Percentiles rank a stretch among this genome's conserved stretches.
Evolutionary conservation across 495 filamentous ascomycete species (phyloP).

Genomic region (Endocarpon pusillum): DNA sequence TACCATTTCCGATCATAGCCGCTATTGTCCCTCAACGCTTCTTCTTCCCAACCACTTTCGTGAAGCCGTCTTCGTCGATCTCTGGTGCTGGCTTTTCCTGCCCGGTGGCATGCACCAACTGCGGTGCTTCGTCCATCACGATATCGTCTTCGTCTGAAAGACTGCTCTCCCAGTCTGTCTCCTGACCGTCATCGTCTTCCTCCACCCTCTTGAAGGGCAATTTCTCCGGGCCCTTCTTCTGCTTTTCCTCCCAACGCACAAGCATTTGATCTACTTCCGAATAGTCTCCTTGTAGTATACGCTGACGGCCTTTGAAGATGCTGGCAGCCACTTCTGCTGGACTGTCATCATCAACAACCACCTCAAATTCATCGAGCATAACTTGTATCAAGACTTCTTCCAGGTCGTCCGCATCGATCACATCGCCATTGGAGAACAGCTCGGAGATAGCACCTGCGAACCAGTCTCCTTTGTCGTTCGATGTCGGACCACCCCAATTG

Average conservation of each 20-base stretch:
- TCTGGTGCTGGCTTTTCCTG: constrained; percentile 51
- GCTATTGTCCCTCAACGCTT: constrained; percentile 30
- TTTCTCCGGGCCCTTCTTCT: constrained; percentile 30
- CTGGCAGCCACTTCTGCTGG: constrained; percentile 52
- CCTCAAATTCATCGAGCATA: constrained; percentile 91
- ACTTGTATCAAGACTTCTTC: constrained; percentile 72
- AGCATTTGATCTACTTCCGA: constrained; percentile 49
- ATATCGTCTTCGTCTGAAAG: constrained; percentile 48
- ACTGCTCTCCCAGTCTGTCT: constrained; percentile 40
- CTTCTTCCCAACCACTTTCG: constrained; percentile 67
- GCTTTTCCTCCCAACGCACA: constrained; percentile 42
- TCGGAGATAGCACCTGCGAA: constrained; percentile 80
- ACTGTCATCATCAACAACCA: constrained; percentile 76
- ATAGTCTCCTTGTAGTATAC: constrained; percentile 48
- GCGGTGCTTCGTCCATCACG: constrained; percentile 62
- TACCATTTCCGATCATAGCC: too few relatives aligned
- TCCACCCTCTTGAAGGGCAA: constrained; percentile 40
- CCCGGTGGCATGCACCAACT: constrained; percentile 34
- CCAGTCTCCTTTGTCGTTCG: constrained; percentile 83
- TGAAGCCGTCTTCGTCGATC: constrained; percentile 89
- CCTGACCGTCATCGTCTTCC: constrained; percentile 28
- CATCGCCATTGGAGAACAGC: constrained; percentile 50
- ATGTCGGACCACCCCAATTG: constrained; percentile 76
- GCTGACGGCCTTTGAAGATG: constrained; percentile 48
- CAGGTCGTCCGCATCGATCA: constrained; percentile 67